phyloP scores from a whole-genome alignment of 116 monocot genomes.

The Posidonia oceanica region DNA sequence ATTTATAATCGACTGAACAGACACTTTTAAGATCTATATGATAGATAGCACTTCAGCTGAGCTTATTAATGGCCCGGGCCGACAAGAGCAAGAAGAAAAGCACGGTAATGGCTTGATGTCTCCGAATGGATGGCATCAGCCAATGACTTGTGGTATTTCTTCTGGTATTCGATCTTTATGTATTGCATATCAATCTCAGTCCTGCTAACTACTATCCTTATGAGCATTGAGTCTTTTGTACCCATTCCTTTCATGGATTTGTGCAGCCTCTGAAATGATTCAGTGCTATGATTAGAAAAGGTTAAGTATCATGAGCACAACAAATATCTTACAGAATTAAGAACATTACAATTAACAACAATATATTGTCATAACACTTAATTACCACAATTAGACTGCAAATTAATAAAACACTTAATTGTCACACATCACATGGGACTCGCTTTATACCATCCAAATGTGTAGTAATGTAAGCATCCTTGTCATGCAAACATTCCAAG shows the following conservation, averaged over 20 bases:
- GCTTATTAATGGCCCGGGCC: conserved; percentile 11
- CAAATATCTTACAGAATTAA: no score
- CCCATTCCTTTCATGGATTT: conserved; percentile 31
- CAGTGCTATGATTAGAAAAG: background rate
- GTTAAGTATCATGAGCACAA: no score
- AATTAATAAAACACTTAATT: no score
- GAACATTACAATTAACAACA: no score
- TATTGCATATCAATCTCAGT: conserved; percentile 91
- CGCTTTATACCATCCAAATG: no score
- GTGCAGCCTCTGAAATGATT: conserved; percentile 10
- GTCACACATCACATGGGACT: no score
- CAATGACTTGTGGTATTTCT: conserved; percentile 49
- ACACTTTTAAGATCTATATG: no score
- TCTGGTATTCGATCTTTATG: conserved; percentile 69
- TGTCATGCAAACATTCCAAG: no score
- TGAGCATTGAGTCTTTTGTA: conserved; percentile 21
- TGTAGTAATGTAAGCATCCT: no score
- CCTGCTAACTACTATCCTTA: conserved; percentile 44
- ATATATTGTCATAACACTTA: no score
- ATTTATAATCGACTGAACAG: no score
- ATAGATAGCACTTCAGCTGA: background rate
- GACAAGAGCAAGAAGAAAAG: conserved; percentile 57
- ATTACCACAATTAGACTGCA: no score
- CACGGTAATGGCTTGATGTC: conserved; percentile 57
- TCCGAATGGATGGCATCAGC: conserved; percentile 60